These are phyloP conservation scores for Phytopythium cucurbitacearum DNA, from an alignment of 352 stramenopile genomes.

Conservation along the genomic window DNA sequence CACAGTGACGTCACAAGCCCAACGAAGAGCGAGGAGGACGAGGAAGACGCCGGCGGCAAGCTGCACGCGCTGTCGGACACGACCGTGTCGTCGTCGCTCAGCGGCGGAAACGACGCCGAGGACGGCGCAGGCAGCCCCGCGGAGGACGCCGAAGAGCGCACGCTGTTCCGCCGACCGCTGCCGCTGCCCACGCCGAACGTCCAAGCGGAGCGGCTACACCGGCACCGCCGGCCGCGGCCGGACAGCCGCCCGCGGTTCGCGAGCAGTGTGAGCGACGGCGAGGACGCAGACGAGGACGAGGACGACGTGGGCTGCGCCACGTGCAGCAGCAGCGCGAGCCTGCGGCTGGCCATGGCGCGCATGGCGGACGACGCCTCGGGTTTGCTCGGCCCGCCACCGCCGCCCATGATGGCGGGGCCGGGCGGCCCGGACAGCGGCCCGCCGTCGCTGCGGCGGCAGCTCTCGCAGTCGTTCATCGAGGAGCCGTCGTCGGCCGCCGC, in stretches of 20 bases:
- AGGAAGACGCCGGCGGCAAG: conserved; percentile 15
- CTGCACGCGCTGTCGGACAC: conserved; percentile 52
- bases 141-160: conserved; percentile 8
- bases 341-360: conserved; percentile 5
- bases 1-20: neutral
- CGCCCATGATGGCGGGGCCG: neutral
- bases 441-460: conserved; percentile 5
- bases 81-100: conserved; percentile 35
- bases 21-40: neutral
- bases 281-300: neutral
- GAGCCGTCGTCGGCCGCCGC: conserved; percentile 7
- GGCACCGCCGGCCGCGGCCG: neutral
- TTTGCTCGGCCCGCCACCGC: neutral
- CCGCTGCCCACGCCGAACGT: conserved; percentile 16
- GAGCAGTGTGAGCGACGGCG: neutral
- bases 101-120: conserved; percentile 24
- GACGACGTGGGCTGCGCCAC: conserved; percentile 8
- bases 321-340: conserved; percentile 7
- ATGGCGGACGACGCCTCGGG: conserved; percentile 5
- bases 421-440: neutral
- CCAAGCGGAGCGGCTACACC: conserved; percentile 46
- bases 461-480: conserved; percentile 10
- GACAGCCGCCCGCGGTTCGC: neutral
- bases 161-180: neutral
- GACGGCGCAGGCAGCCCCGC: conserved; percentile 5